Evolutionary conservation across 768 basidiomycete species (phyloP).

Genomic region (Chiua virens): DNA sequence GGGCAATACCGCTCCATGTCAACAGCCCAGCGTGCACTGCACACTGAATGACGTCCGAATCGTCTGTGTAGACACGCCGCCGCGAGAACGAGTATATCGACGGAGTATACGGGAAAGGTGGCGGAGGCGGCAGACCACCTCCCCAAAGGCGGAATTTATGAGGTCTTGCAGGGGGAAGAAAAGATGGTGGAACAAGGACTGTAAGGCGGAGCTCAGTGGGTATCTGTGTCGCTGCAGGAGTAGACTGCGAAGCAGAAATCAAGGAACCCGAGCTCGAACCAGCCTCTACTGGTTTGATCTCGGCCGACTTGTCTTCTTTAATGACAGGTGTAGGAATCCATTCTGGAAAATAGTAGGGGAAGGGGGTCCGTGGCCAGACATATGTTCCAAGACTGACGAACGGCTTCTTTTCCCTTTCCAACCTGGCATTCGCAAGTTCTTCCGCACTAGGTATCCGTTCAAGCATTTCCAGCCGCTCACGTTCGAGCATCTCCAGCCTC

Average conservation of each 20-base stretch:
- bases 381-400: constrained; percentile 30
- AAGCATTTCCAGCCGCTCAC: constrained; percentile 31
- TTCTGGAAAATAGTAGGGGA: constrained; percentile 36
- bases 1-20: constrained; percentile 41
- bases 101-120: constrained; percentile 34
- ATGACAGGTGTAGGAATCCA: constrained; percentile 29
- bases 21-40: constrained; percentile 64
- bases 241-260: constrained; percentile 13
- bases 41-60: constrained; percentile 69
- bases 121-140: constrained; percentile 50
- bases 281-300: constrained; percentile 15
- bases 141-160: constrained; percentile 66
- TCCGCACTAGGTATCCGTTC: constrained; percentile 34
- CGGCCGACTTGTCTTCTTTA: constrained; percentile 25
- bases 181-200: constrained; percentile 57
- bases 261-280: constrained; percentile 32
- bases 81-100: constrained; percentile 30
- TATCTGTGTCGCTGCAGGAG: constrained; percentile 10
- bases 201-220: constrained; percentile 41
- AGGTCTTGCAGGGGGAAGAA: constrained; percentile 57
- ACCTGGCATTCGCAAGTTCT: constrained; percentile 31
- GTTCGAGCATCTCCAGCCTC: constrained; percentile 29
- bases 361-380: constrained; percentile 32
- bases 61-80: constrained; percentile 73
- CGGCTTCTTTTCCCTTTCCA: constrained; percentile 29